A percentile compares a stretch with the other conserved stretches of the same genome.
phyloP scores from a whole-genome alignment of 2,329 filamentous ascomycete genomes.

The Akanthomyces lecanii region DNA sequence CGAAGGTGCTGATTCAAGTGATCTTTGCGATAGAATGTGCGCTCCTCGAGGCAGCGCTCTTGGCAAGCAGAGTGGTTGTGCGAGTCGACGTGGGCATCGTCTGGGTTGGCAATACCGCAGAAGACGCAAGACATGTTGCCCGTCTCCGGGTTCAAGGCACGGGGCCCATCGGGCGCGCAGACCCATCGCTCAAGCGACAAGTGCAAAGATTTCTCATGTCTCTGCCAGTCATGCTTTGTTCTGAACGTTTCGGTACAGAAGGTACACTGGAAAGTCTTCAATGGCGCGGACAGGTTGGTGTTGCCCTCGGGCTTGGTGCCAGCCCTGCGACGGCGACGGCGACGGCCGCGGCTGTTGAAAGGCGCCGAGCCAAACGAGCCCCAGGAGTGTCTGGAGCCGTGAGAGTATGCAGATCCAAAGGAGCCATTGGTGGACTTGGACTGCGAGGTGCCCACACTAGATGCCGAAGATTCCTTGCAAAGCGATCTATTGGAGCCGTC shows the following conservation, averaged over 20 bases:
- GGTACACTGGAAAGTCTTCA: slow-evolving; percentile 61
- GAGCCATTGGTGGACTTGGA: slow-evolving; percentile 58
- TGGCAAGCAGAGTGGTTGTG: slow-evolving; percentile 63
- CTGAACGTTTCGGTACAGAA: slow-evolving; percentile 66
- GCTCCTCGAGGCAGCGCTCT: slow-evolving; percentile 58
- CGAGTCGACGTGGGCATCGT: slow-evolving; percentile 51
- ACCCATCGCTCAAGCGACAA: slow-evolving; percentile 63
- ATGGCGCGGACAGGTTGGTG: slow-evolving; percentile 36
- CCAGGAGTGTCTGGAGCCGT: slow-evolving; percentile 54
- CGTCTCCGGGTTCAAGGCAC: slow-evolving; percentile 54
- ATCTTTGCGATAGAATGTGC: slow-evolving; percentile 64
- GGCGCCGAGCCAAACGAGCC: slow-evolving; percentile 45
- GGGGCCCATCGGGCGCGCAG: slow-evolving; percentile 55
- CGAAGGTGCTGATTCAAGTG: slow-evolving; percentile 63
- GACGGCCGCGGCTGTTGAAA: slow-evolving; percentile 41
- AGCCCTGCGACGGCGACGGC: slow-evolving; percentile 45
- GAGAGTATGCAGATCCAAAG: slow-evolving; percentile 55
- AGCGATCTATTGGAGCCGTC: slow-evolving; percentile 57
- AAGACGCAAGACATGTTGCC: slow-evolving; percentile 55
- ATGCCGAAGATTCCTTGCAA: slow-evolving; percentile 56
- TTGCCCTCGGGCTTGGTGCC: slow-evolving; percentile 35
- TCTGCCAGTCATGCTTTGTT: slow-evolving; percentile 66
- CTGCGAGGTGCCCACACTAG: slow-evolving; percentile 57
- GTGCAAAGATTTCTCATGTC: slow-evolving; percentile 66
- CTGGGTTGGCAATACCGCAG: slow-evolving; percentile 52